Evolutionary conservation across 352 stramenopile genomes (phyloP), one percentile per base, ranked within the genome.

Genomic region (Bremia lactucae): DNA sequence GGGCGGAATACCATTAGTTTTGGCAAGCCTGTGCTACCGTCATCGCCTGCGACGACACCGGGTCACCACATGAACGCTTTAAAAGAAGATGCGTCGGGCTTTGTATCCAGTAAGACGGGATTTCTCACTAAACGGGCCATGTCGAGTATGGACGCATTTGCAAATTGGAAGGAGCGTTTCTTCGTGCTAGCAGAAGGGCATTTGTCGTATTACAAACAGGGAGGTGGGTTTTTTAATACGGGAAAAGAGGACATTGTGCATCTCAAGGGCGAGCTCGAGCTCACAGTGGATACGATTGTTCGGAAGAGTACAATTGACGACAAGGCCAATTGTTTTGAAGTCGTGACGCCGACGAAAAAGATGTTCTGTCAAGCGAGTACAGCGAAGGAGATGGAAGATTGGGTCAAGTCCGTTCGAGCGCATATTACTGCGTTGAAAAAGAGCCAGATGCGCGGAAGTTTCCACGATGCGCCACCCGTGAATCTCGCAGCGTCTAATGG

Each of bases 141-240:
- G 69, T 87, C 76, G 13, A 84, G 70, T 18, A 92, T 92, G 70
- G 79, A 89, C 47, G 79, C 79, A 5, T 87, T 92, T 36, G 79
- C 79, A 16, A 92, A 92, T 55, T 92, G 79, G 79, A 87, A 87
- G 43, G 76, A 89, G 55, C 76, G 79, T 2, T 92, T 92, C 60
- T 92, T 92, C 39, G 79, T 92, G 42, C 52, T 92, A 7, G 74
- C 79, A 0, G 77, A 92, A 35, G 76, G 75, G 36, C 74, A 89
- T 40, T 55, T 92, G 58, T 87, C 68, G 31, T 92, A 92, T 56
- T 92, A 92, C 53, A 92, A 92, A 38, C 76, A 89, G 20, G 76
- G 75, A 21, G 75, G 79, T 22, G 79, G 79, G 29, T 87, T 91
- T 42, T 92, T 92, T 51, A 87, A 85, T 44, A 83, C 69, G 21